Base-by-base conservation (phyloP, 352 stramenopile genomes). In the Globisporangium nodosum region DNA sequence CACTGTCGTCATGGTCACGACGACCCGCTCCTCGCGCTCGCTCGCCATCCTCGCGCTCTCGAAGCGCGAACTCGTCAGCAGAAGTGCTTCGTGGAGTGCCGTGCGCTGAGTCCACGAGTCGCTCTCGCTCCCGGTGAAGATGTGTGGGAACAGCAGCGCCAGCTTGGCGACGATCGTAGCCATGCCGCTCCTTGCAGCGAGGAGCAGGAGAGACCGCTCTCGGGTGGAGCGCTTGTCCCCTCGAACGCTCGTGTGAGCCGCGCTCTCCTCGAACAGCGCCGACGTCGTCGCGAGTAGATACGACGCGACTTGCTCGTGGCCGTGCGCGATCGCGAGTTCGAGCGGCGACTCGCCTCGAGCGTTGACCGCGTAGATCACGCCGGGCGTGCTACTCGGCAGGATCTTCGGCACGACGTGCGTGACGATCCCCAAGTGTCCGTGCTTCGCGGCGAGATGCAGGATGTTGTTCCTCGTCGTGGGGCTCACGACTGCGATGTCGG, bases 271-370 rank as follows among this genome's bases (percentile, higher is more conserved):
- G 57, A 77, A 81, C 35, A 88, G 54, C n/a, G 73, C 56, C 3
- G 70, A 63, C 0, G 69, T 80, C 66, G 83, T 87, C 16, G 76
- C 75, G 11, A 90, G 54, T 6, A 90, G 42, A 52, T 85, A 88
- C 49, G 74, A 60, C 3, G 78, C 74, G 16, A 87, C 63, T 21
- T 80, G 65, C 39, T 86, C 78, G 46, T 88, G 69, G 15, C 68
- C 58, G 20, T 81, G 54, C 1, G 48, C 49, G 20, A 88, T 69
- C 5, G 76, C 78, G 3, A 90, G 73, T 35, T 75, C 65, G 3
- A 90, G 58, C 5, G 81, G 63, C 16, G 73, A 83, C 16, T 77
- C 63, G 0, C 71, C 72, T 9, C 63, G 64, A 3, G 50, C n/a
- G 51, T 89, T 48, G 16, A 24, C 6, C n/a, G 42, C 42, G 42